These are phyloP conservation scores for Apiospora malaysiana DNA, from an alignment of 2,329 filamentous ascomycete species.

Conservation along the genomic window DNA sequence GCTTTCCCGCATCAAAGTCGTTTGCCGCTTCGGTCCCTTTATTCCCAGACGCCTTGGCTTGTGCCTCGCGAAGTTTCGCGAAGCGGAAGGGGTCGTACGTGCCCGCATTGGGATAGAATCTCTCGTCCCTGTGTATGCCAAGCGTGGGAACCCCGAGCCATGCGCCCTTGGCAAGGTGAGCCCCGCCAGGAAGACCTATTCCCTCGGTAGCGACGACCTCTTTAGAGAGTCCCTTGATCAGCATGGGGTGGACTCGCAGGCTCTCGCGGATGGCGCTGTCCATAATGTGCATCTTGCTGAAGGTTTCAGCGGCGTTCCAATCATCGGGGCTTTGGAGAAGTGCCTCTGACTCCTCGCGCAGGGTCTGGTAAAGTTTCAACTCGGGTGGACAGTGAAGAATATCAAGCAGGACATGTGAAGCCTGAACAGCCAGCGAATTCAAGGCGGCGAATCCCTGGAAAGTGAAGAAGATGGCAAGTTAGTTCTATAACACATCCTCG, in stretches of 20 bases:
- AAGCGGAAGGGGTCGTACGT: background rate
- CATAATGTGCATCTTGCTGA: background rate
- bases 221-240: slow-evolving; percentile 1
- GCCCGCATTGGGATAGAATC: background rate
- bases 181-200: background rate
- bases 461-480: no score
- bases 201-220: background rate
- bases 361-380: background rate
- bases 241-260: slow-evolving; percentile 1
- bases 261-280: slow-evolving; percentile 4
- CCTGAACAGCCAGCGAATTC: background rate
- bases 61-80: background rate
- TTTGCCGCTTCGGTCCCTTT: background rate
- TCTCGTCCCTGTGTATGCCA: background rate
- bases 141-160: background rate
- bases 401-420: background rate
- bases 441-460: background rate
- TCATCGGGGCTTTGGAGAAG: background rate
- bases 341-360: background rate
- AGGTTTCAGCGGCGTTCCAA: background rate
- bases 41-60: background rate
- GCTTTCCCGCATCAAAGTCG: background rate
- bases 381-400: background rate
- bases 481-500: no score
- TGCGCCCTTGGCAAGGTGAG: background rate